phyloP scores from a whole-genome alignment of 2,329 filamentous ascomycete genomes.

The Exophiala xenobiotica region DNA sequence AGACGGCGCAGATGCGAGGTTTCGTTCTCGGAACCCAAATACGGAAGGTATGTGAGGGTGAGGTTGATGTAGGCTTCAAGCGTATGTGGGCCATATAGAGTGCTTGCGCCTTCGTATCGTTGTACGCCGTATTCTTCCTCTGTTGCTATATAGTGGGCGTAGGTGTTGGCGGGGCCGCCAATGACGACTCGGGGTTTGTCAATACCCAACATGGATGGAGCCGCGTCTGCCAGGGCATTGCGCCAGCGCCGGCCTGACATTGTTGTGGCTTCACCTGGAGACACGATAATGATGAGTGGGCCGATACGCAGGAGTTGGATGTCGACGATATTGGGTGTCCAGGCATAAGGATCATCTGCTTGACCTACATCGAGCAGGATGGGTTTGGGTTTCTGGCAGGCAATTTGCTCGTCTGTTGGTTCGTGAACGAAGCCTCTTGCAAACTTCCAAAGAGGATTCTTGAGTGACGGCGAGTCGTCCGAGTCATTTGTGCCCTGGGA shows the following conservation, averaged over 20 bases:
- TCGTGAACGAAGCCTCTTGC: constrained; percentile 71
- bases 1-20: constrained; percentile 44
- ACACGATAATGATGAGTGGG: constrained; percentile 78
- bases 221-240: constrained; percentile 61
- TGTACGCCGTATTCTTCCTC: constrained; percentile 80
- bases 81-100: constrained; percentile 79
- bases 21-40: constrained; percentile 49
- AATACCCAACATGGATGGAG: constrained; percentile 52
- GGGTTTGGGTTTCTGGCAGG: constrained; percentile 78
- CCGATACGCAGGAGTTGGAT: constrained; percentile 82
- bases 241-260: constrained; percentile 92
- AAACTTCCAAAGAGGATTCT: constrained; percentile 75
- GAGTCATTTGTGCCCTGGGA: constrained; percentile 65
- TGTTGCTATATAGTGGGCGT: constrained; percentile 78
- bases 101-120: constrained; percentile 93
- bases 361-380: constrained; percentile 87
- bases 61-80: constrained; percentile 85
- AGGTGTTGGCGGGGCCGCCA: constrained; percentile 86
- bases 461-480: constrained; percentile 64
- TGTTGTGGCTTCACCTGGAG: constrained; percentile 83
- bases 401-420: constrained; percentile 67
- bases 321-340: constrained; percentile 90
- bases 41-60: constrained; percentile 69
- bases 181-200: constrained; percentile 70
- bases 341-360: constrained; percentile 73